Percentiles rank a stretch among this genome's conserved stretches.
phyloP scores from a whole-genome alignment of 345 rosid genomes.

The Durio zibethinus region DNA sequence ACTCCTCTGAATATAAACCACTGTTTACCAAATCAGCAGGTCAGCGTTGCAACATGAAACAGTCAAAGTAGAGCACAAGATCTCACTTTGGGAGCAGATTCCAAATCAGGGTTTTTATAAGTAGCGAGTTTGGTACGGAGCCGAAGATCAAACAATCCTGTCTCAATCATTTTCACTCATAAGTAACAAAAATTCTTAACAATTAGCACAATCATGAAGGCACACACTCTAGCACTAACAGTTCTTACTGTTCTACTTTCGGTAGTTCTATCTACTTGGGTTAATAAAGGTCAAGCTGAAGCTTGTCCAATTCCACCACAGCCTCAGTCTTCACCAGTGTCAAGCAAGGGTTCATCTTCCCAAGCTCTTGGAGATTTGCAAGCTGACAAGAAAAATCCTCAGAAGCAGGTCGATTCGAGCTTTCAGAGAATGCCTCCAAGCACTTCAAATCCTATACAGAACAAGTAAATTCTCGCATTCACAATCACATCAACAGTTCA shows the following conservation, averaged over 20 bases:
- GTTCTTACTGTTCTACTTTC: conserved; percentile 39
- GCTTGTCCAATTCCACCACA: conserved; percentile 26
- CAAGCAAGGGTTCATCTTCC: conserved; percentile 28
- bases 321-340: conserved; percentile 6
- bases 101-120: conserved; percentile 19
- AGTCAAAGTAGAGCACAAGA: conserved; percentile 58
- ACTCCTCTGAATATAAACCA: conserved; percentile 7
- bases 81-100: conserved; percentile 41
- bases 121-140: neutral
- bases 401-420: conserved; percentile 47
- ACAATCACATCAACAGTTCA: conserved; percentile 8
- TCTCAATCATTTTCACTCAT: conserved; percentile 12
- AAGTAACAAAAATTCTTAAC: neutral
- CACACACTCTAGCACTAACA: conserved; percentile 29
- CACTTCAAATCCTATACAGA: conserved; percentile 67
- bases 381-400: conserved; percentile 31
- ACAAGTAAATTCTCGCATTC: conserved; percentile 43
- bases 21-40: conserved; percentile 11
- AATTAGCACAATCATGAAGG: conserved; percentile 37
- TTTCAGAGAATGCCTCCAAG: conserved; percentile 66
- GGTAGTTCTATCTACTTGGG: conserved; percentile 36
- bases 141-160: neutral
- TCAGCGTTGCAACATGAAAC: conserved; percentile 22
- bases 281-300: conserved; percentile 31
- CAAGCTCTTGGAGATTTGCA: conserved; percentile 33